phyloP scores from a whole-genome alignment of 2,329 filamentous ascomycete species.

The Apiospora pterosperma region DNA sequence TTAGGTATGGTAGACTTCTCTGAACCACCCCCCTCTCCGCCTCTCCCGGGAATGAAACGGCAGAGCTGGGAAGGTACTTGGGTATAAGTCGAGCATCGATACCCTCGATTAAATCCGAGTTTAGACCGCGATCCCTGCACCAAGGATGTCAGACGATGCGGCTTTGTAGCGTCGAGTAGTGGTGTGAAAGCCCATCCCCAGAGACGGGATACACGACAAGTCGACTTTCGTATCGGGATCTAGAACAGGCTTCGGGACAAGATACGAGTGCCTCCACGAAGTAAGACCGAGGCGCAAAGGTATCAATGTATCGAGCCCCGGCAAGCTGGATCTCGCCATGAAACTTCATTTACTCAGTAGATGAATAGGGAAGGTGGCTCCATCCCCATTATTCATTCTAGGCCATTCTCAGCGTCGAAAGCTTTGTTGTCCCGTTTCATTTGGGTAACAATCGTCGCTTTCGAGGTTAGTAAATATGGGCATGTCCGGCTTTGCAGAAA shows the following conservation, averaged over 20 bases:
- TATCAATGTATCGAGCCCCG: background rate
- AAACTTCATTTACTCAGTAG: background rate
- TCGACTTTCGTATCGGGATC: background rate
- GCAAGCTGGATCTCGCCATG: background rate
- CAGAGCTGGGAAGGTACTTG: background rate
- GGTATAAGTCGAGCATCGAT: background rate
- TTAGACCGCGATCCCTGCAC: background rate
- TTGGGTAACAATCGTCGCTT: background rate
- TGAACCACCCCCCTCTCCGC: too few relatives aligned
- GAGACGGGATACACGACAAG: background rate
- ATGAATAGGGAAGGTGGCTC: background rate
- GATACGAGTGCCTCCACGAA: background rate
- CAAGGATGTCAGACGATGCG: background rate
- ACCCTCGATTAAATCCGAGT: background rate
- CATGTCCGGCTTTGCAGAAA: background rate
- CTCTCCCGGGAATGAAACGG: background rate
- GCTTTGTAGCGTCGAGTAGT: background rate
- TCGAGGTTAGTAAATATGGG: background rate
- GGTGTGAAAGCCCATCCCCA: background rate
- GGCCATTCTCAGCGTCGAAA: background rate
- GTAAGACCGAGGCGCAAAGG: background rate
- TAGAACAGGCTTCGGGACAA: background rate
- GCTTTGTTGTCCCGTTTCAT: background rate
- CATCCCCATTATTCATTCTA: background rate
- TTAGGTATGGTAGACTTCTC: too few relatives aligned